Conservation (phyloP, 805 yeast species). For the Cyberlindnera japonica region DNA sequence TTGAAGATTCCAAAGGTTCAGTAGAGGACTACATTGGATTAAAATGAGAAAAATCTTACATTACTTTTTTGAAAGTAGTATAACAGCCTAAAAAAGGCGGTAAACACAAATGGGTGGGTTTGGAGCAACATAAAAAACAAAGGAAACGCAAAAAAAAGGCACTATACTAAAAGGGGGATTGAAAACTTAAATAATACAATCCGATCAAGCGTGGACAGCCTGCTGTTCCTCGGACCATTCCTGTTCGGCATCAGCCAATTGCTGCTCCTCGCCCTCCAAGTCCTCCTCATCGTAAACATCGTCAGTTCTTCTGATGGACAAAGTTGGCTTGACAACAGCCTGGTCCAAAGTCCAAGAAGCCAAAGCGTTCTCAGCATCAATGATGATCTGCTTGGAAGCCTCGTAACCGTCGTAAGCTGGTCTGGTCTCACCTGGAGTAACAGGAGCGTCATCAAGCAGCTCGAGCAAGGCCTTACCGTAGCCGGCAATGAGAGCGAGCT, state of each 20-base stretch:
- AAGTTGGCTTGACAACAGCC: conserved; percentile 79
- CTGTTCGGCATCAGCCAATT: conserved; percentile 50
- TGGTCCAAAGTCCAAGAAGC: conserved; percentile 81
- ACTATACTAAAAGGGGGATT: neutral
- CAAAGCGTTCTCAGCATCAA: conserved; percentile 80
- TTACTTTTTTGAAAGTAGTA: neutral
- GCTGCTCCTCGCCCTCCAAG: conserved; percentile 43
- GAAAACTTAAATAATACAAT: no score
- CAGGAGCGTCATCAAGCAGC: conserved; percentile 79
- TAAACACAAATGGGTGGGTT: no score
- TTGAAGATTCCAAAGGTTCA: conserved; percentile 17
- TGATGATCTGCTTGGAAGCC: conserved; percentile 82
- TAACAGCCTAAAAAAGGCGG: neutral
- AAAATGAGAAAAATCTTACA: neutral
- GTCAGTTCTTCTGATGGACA: conserved; percentile 59
- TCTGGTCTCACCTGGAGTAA: conserved; percentile 90
- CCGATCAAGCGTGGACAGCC: conserved; percentile 25
- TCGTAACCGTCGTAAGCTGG: conserved; percentile 87
- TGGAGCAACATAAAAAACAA: neutral
- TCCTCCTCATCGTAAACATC: conserved; percentile 50
- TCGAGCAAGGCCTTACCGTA: conserved; percentile 85
- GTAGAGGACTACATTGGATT: no score
- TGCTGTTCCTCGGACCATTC: conserved; percentile 45
- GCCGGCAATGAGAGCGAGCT: conserved; percentile 81
- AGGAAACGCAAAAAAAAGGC: conserved; percentile 1